Evolutionary conservation across 1,284 basidiomycete genomes (phyloP), one percentile per base, ranked within the genome.

Genomic region (Cutaneotrichosporon sp.): DNA sequence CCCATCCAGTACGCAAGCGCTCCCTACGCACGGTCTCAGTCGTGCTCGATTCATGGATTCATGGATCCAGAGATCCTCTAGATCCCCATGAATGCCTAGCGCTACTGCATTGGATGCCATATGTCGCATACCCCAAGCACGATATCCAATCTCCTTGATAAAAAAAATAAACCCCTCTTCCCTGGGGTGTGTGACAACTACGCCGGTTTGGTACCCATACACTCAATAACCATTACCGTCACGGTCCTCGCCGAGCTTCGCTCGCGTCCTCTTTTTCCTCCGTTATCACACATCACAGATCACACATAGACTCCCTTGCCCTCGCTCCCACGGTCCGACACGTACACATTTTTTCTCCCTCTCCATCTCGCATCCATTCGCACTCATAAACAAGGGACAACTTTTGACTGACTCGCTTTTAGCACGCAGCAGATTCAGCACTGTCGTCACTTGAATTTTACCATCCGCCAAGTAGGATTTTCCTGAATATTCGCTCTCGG

Each of bases 401-500:
- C 11, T 26, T 50, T 10, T 50, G 49, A 5, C 49, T 50, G 49
- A 50, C 26, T 50, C 42, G 18, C 42, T 36, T 9, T 13, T 9
- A 13, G 11, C 7, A 13, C 34, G 8, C 11, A 9, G 4, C 49
- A 13, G 49, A 11, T 4, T 11, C 6, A 7, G 13, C 22, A 14
- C 21, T 50, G 49, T 50, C 49, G 49, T 50, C 49, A 50, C 49
- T 30, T 14, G 49, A 46, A 46, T 46, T 46, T 50, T 50, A 11
- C 5, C 49, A 50, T 30, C 30, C 49, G 49, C 49, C 49, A 50
- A 50, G 14, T 9, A 30, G 49, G 14, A 14, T 11, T 26, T 50
- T 50, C 49, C 49, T 50, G 49, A 50, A 50, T 50, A 50, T 50
- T 50, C 49, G 49, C 49, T 30, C 26, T 50, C 49, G 49, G 49